phyloP scores from a whole-genome alignment of 1,139 yeast species.

The Kurtzmaniella quercitrusa region DNA sequence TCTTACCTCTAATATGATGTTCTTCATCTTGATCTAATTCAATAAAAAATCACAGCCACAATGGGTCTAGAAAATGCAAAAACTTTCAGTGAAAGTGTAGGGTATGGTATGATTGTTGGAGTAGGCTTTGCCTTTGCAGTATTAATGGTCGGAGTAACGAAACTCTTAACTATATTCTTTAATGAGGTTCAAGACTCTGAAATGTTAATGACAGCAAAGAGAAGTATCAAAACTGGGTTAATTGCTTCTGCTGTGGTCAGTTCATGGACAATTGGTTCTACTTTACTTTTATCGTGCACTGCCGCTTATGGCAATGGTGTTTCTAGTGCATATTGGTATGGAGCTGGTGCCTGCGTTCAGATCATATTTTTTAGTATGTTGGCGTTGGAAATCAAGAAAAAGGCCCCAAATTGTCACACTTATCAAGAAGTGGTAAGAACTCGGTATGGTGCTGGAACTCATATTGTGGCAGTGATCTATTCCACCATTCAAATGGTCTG shows the following conservation, averaged over 20 bases:
- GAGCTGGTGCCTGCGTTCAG: conserved; percentile 74
- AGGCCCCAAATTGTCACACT: conserved; percentile 76
- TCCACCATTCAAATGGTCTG: conserved; percentile 14
- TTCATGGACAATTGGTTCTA: conserved; percentile 42
- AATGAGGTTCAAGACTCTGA: conserved; percentile 38
- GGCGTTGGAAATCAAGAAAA: conserved; percentile 69
- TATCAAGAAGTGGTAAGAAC: conserved; percentile 65
- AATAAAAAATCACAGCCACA: no score
- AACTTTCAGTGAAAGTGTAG: conserved; percentile 20
- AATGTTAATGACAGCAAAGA: conserved; percentile 35
- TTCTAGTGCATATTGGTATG: conserved; percentile 68
- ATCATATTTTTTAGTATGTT: conserved; percentile 67
- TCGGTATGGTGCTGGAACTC: conserved; percentile 55
- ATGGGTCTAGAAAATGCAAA: not conserved
- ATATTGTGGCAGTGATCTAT: conserved; percentile 13
- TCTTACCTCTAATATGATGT: no score
- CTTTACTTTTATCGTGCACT: conserved; percentile 29
- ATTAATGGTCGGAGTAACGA: conserved; percentile 31
- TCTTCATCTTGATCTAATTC: no score
- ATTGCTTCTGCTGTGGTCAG: conserved; percentile 35
- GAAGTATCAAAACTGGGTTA: conserved; percentile 33
- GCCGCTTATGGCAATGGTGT: conserved; percentile 28
- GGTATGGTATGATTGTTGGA: conserved; percentile 37
- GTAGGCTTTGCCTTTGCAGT: conserved; percentile 39
- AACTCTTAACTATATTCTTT: conserved; percentile 21